A percentile compares a stretch with the other conserved stretches of the same genome.
These are phyloP conservation scores for Wallemia ichthyophaga DNA, from an alignment of 1,284 basidiomycete genomes.

Conservation along the genomic window DNA sequence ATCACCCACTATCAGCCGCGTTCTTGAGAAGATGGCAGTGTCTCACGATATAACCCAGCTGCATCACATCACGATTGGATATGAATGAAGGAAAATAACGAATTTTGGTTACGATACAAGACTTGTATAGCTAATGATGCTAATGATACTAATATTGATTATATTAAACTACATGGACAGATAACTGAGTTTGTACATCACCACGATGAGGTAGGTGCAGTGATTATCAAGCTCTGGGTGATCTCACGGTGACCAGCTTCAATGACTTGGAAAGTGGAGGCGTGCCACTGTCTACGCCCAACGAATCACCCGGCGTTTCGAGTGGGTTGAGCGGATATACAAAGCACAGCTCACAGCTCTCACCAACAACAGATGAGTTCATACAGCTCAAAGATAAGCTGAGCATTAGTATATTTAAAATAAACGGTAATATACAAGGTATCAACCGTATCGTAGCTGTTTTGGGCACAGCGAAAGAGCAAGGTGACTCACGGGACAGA, in stretches of 20 bases:
- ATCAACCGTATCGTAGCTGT: slow-evolving; percentile 78
- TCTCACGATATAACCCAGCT: background rate
- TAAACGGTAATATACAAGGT: slow-evolving; percentile 85
- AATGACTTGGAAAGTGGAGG: background rate
- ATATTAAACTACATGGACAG: too few relatives aligned
- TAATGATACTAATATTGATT: too few relatives aligned
- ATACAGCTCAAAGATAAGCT: slow-evolving; percentile 48
- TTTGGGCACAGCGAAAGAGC: slow-evolving; percentile 51
- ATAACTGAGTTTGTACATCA: too few relatives aligned
- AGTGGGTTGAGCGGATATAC: background rate
- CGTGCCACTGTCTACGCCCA: background rate
- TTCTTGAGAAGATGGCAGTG: background rate
- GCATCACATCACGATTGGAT: background rate
- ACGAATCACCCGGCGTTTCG: background rate
- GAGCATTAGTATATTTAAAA: slow-evolving; percentile 90
- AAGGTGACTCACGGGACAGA: slow-evolving; percentile 36
- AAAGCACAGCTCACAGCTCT: background rate
- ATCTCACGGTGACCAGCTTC: background rate
- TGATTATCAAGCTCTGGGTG: background rate
- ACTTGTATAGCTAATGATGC: too few relatives aligned
- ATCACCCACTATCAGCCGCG: background rate
- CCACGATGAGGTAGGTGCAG: too few relatives aligned
- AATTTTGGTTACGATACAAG: too few relatives aligned
- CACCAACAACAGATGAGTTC: slow-evolving; percentile 21
- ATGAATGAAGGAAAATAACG: too few relatives aligned